phyloP scores from a whole-genome alignment of 345 rosid genomes.

The Excoecaria cochinchinensis region DNA sequence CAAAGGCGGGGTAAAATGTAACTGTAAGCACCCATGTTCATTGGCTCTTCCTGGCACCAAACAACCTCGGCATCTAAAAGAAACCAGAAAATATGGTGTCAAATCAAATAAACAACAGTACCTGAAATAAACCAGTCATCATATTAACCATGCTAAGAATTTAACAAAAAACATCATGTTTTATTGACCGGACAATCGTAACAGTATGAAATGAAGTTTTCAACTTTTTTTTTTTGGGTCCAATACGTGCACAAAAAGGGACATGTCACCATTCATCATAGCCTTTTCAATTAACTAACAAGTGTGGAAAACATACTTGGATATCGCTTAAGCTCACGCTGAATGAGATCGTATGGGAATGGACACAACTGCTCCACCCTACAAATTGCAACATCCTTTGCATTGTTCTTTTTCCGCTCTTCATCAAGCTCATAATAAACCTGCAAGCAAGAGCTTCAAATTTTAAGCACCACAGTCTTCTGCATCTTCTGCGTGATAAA shows the following conservation, averaged over 20 bases:
- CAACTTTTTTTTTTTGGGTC: no score
- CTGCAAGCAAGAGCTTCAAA: slow-evolving; percentile 16
- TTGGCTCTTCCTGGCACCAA: slow-evolving; percentile 90
- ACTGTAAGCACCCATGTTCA: slow-evolving; percentile 77
- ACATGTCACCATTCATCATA: background rate
- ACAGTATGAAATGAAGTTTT: background rate
- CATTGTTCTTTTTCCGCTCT: slow-evolving; percentile 51
- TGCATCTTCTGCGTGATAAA: background rate
- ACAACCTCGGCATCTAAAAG: slow-evolving; percentile 61
- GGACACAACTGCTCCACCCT: slow-evolving; percentile 87
- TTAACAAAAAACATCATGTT: background rate
- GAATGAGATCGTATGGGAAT: slow-evolving; percentile 75
- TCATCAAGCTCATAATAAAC: slow-evolving; percentile 66
- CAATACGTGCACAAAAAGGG: background rate
- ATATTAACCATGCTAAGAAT: background rate
- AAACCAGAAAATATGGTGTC: background rate
- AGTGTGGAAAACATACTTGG: slow-evolving; percentile 48
- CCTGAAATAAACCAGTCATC: background rate
- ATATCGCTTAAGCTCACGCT: slow-evolving; percentile 77
- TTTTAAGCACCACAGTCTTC: background rate
- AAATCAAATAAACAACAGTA: background rate
- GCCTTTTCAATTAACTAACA: background rate
- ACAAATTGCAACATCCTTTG: slow-evolving; percentile 68
- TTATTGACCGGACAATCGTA: background rate
- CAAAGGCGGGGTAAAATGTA: slow-evolving; percentile 51